Percentiles rank a stretch among this genome's conserved stretches.
Conservation (phyloP, 352 stramenopile genomes). For the Aphanomyces stellatus region DNA sequence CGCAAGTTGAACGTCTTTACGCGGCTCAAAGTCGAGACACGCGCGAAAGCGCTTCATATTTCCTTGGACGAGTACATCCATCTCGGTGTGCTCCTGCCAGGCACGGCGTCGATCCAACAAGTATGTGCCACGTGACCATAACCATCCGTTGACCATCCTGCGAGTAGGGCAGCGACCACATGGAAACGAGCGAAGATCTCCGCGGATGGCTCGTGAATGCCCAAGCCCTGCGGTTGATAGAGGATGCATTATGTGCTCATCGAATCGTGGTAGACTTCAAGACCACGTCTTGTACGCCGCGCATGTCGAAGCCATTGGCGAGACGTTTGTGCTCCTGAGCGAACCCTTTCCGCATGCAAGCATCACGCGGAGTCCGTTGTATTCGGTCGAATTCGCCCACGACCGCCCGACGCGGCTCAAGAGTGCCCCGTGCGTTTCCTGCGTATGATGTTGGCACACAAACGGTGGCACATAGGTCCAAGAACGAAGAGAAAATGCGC, state of each 20-base stretch:
- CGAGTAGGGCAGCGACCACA: background rate
- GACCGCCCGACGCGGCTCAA: conserved; percentile 2
- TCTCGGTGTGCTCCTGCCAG: conserved; percentile 2
- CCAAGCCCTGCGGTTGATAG: conserved; percentile 17
- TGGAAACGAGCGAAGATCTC: conserved; percentile 18
- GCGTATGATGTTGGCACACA: background rate
- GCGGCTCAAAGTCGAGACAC: conserved; percentile 3
- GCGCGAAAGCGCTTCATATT: background rate
- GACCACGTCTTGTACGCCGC: background rate
- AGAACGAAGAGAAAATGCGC: background rate
- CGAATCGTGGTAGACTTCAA: background rate
- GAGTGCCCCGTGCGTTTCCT: background rate
- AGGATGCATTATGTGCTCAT: no score
- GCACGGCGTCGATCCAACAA: background rate
- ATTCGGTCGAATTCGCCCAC: conserved; percentile 9
- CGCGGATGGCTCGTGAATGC: conserved; percentile 11
- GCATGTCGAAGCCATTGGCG: background rate
- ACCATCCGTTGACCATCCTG: no score
- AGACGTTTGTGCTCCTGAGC: background rate
- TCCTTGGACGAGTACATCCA: conserved; percentile 14
- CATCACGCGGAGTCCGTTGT: background rate
- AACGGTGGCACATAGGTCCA: no score
- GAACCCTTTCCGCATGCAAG: background rate
- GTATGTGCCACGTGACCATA: background rate
- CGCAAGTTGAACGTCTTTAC: conserved; percentile 6